Evolutionary conservation across 768 basidiomycete genomes (phyloP).

Genomic region (Mrakia blollopis): DNA sequence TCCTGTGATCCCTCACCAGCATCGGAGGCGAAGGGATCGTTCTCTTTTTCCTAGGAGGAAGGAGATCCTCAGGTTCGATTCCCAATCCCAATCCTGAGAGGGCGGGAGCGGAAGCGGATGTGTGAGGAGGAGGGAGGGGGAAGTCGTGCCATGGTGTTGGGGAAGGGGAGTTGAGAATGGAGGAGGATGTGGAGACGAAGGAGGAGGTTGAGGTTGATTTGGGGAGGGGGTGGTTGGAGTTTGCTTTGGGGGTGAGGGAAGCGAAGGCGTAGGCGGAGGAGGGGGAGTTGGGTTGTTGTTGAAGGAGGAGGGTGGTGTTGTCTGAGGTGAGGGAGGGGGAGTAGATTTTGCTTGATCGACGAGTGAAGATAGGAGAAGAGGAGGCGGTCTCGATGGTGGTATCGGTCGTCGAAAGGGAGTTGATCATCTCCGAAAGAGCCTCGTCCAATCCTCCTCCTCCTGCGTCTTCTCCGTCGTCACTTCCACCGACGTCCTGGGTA

Average conservation of each 20-base stretch:
- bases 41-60: background rate
- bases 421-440: slow-evolving; percentile 15
- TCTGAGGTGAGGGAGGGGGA: background rate
- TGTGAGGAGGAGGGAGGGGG: slow-evolving; percentile 7
- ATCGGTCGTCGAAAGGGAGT: slow-evolving; percentile 1
- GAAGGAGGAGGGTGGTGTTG: slow-evolving; percentile 1
- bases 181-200: slow-evolving; percentile 10
- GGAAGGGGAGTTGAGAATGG: slow-evolving; percentile 8
- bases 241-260: background rate
- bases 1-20: slow-evolving; percentile 27
- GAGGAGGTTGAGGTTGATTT: slow-evolving; percentile 2
- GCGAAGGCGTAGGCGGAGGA: background rate
- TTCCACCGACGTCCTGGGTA: background rate
- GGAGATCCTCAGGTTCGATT: background rate
- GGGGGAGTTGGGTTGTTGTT: slow-evolving; percentile 8
- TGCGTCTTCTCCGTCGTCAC: background rate
- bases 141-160: background rate
- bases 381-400: background rate
- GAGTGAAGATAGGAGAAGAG: background rate
- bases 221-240: background rate
- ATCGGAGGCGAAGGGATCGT: slow-evolving; percentile 2
- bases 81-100: slow-evolving; percentile 25
- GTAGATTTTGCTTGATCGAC: background rate
- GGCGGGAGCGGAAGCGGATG: slow-evolving; percentile 10
- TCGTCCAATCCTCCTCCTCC: slow-evolving; percentile 2